phyloP scores from a whole-genome alignment of 495 filamentous ascomycete species.

The Xylaria palmicola region DNA sequence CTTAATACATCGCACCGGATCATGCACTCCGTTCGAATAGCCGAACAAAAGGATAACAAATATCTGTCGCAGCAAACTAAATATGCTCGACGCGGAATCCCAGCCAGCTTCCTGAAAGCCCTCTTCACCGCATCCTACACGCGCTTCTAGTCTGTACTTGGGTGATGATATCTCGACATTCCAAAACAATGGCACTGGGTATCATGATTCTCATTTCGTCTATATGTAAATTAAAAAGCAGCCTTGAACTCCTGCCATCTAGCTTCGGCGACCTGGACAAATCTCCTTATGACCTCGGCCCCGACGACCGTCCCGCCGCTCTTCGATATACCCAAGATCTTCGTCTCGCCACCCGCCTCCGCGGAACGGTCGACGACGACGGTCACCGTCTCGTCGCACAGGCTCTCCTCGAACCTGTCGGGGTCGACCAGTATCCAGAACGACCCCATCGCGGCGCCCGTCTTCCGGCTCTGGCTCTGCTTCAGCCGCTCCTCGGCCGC shows the following conservation, averaged over 20 bases:
- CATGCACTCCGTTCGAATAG: background rate
- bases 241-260: constrained; percentile 42
- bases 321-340: constrained; percentile 73
- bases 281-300: constrained; percentile 40
- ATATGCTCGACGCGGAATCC: constrained; percentile 4
- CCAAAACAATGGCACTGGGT: constrained; percentile 15
- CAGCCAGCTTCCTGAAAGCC: constrained; percentile 10
- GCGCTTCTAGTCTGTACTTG: too few relatives aligned
- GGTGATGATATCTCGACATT: too few relatives aligned
- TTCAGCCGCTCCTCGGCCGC: constrained; percentile 54
- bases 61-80: background rate
- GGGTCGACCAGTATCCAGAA: constrained; percentile 83
- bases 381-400: constrained; percentile 72
- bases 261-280: constrained; percentile 36
- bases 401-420: constrained; percentile 82
- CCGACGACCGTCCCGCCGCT: constrained; percentile 61
- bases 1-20: constrained; percentile 13
- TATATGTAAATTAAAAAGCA: constrained; percentile 4
- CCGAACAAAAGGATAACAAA: background rate
- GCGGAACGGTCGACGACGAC: constrained; percentile 66
- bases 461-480: constrained; percentile 31
- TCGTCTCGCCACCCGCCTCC: constrained; percentile 47
- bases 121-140: too few relatives aligned
- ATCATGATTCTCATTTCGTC: constrained; percentile 16
- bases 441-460: constrained; percentile 45